Percentiles rank a stretch among this genome's conserved stretches.
Conservation (phyloP, 192 early-diverging fungal genomes). For the Pilaira anomala region DNA sequence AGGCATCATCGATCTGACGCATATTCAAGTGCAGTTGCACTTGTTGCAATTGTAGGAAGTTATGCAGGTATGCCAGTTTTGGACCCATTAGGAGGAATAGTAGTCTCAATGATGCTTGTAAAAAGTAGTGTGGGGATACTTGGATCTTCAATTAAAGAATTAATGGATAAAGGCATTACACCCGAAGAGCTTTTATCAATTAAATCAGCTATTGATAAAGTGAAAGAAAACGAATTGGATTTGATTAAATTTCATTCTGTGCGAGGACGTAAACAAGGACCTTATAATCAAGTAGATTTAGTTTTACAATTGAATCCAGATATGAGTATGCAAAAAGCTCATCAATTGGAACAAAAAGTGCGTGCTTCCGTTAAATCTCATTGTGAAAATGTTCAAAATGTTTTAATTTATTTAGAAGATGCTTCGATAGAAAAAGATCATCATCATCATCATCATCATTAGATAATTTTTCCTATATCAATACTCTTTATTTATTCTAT, state of each 20-base stretch:
- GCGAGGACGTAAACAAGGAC: constrained; percentile 55
- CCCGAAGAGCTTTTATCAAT: constrained; percentile 29
- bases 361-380: constrained; percentile 23
- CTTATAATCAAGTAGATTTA: constrained; percentile 54
- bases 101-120: constrained; percentile 70
- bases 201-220: constrained; percentile 16
- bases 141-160: constrained; percentile 36
- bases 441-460: neutral
- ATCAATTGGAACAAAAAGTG: constrained; percentile 36
- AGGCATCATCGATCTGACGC: constrained; percentile 83
- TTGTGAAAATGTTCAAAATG: constrained; percentile 38
- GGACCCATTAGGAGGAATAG: constrained; percentile 73
- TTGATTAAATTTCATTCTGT: constrained; percentile 44
- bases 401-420: constrained; percentile 37
- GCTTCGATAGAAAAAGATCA: neutral
- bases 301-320: constrained; percentile 47
- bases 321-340: constrained; percentile 44
- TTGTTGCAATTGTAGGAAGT: constrained; percentile 71
- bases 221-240: constrained; percentile 17
- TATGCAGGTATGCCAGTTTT: constrained; percentile 65
- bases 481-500: no score
- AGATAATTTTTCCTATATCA: no score
- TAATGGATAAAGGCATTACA: constrained; percentile 34
- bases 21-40: constrained; percentile 64
- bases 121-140: constrained; percentile 57